Percentiles rank a stretch among this genome's conserved stretches.
Evolutionary conservation across 1,284 basidiomycete genomes (phyloP).

Genomic region (Phellinidium pouzarii): DNA sequence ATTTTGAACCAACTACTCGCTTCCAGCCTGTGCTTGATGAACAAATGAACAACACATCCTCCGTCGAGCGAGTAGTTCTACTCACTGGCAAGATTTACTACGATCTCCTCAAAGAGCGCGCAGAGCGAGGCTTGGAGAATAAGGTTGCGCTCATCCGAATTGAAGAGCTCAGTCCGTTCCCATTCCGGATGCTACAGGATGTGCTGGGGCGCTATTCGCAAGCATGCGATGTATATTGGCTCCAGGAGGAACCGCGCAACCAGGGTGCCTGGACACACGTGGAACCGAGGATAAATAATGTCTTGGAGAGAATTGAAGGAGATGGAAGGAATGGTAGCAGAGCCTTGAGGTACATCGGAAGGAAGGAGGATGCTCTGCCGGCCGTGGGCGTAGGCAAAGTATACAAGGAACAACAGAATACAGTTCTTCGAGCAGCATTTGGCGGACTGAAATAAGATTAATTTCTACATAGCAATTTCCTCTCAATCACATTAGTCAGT

Average conservation of each 20-base stretch:
- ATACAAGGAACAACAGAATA: constrained; percentile 60
- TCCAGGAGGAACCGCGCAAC: constrained; percentile 85
- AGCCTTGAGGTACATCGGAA: constrained; percentile 50
- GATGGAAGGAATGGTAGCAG: constrained; percentile 27
- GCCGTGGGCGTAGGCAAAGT: constrained; percentile 72
- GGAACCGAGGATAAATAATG: constrained; percentile 42
- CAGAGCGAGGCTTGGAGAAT: constrained; percentile 38
- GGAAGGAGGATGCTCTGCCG: constrained; percentile 66
- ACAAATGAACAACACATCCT: constrained; percentile 29
- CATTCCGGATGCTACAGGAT: constrained; percentile 48
- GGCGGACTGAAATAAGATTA: constrained; percentile 8
- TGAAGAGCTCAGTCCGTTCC: constrained; percentile 85
- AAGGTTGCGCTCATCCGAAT: constrained; percentile 65
- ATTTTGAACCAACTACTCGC: constrained; percentile 53
- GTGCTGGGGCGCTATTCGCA: constrained; percentile 42
- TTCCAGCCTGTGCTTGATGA: constrained; percentile 75
- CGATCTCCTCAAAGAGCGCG: constrained; percentile 68
- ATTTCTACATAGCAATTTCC: neutral
- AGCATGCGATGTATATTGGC: constrained; percentile 44
- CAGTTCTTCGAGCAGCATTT: constrained; percentile 53
- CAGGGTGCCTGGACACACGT: constrained; percentile 78
- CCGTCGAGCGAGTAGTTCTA: constrained; percentile 49
- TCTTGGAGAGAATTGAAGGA: constrained; percentile 34
- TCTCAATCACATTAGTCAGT: too few species aligned
- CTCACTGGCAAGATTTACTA: constrained; percentile 84